Evolutionary conservation across 768 basidiomycete species (phyloP).

Genomic region (Amanita rimosa): DNA sequence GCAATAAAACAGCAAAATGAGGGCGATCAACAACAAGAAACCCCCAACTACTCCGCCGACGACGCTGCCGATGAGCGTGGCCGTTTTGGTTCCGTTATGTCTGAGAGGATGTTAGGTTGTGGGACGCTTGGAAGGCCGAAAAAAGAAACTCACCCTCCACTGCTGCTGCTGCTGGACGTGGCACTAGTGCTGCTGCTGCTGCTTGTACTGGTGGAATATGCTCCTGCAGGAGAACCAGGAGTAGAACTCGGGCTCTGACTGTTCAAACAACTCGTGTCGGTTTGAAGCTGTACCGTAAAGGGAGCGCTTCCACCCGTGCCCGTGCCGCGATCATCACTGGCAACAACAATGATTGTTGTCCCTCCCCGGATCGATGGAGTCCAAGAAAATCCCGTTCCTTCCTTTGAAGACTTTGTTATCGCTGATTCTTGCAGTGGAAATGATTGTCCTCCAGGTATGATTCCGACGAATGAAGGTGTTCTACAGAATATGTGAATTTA

Average conservation of each 20-base stretch:
- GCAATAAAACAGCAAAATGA: constrained; percentile 34
- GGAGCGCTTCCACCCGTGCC: constrained; percentile 61
- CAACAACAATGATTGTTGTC: constrained; percentile 54
- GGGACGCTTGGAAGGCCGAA: neutral
- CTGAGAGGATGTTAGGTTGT: neutral
- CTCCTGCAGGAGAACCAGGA: constrained; percentile 60
- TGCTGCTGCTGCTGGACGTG: constrained; percentile 4
- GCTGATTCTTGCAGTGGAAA: constrained; percentile 46
- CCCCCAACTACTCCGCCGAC: constrained; percentile 50
- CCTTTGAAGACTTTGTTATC: constrained; percentile 26
- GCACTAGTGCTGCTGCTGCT: constrained; percentile 14
- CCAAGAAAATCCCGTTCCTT: constrained; percentile 65
- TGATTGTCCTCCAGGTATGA: constrained; percentile 74
- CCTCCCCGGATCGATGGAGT: constrained; percentile 49
- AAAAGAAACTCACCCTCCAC: constrained; percentile 9
- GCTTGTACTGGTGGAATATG: constrained; percentile 13
- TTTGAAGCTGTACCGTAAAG: constrained; percentile 37
- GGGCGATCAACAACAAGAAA: constrained; percentile 26
- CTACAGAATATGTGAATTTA: constrained; percentile 18
- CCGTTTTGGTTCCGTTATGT: constrained; percentile 18
- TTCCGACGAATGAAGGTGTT: constrained; percentile 48
- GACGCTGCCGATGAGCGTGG: constrained; percentile 22
- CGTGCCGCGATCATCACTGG: constrained; percentile 55
- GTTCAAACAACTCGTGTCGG: constrained; percentile 44
- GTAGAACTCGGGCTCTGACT: constrained; percentile 64